Evolutionary conservation across 306 rosid genomes (phyloP).

Genomic region (Casuarina equisetifolia): DNA sequence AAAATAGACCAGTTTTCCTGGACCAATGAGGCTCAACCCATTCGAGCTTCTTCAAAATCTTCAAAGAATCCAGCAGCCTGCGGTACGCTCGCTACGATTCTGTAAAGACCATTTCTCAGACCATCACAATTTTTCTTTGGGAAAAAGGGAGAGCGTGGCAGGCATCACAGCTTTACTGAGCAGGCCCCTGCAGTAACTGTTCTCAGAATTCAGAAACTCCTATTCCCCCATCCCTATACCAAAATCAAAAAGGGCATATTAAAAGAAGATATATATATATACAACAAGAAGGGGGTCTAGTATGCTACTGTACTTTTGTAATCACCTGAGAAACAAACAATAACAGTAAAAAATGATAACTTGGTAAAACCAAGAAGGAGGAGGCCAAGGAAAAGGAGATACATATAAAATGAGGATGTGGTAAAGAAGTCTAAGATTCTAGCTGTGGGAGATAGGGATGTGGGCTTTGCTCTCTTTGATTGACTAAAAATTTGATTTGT

Average conservation of each 20-base stretch:
- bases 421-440: background rate
- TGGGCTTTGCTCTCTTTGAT: constrained; percentile 36
- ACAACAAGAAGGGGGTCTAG: too few relatives aligned
- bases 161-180: background rate
- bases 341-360: background rate
- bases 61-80: background rate
- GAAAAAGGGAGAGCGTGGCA: background rate
- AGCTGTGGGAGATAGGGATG: constrained; percentile 34
- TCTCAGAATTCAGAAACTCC: background rate
- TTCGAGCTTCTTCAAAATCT: background rate
- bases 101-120: background rate
- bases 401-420: background rate
- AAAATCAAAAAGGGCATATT: background rate
- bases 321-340: background rate
- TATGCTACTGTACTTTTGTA: too few relatives aligned
- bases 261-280: background rate
- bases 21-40: background rate
- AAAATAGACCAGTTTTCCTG: background rate
- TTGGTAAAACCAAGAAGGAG: background rate
- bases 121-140: background rate
- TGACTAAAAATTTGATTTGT: constrained; percentile 29
- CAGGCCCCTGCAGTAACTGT: background rate
- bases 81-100: background rate
- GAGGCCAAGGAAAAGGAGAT: background rate
- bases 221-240: background rate